phyloP scores from a whole-genome alignment of 345 rosid genomes.

The Nephelium lappaceum region DNA sequence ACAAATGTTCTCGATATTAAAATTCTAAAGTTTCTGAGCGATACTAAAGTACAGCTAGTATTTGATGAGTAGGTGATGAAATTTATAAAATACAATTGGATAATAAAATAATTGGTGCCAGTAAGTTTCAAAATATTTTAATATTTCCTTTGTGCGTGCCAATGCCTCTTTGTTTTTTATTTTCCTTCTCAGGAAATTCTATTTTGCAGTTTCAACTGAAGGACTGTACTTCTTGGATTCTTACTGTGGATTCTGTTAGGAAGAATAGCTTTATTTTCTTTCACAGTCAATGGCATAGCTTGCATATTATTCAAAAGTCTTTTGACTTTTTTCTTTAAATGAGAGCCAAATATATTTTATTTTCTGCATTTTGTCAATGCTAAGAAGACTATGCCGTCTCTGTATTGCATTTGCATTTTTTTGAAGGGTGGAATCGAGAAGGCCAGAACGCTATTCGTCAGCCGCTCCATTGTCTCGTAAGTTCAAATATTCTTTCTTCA shows the following conservation, averaged over 20 bases:
- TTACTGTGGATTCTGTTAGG: background rate
- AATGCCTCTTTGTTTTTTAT: background rate
- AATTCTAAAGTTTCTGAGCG: background rate
- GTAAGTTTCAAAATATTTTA: background rate
- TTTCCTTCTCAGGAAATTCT: background rate
- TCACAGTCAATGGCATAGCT: background rate
- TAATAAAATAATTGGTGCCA: background rate
- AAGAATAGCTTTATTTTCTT: background rate
- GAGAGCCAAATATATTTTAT: background rate
- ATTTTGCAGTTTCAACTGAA: background rate
- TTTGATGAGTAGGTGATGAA: background rate
- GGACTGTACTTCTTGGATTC: background rate
- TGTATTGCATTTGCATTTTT: slow-evolving; percentile 29
- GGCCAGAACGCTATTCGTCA: slow-evolving; percentile 95
- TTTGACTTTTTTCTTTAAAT: background rate
- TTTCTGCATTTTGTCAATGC: slow-evolving; percentile 1
- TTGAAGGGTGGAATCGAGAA: slow-evolving; percentile 91
- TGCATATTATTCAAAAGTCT: background rate
- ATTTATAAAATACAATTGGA: background rate
- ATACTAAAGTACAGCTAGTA: background rate
- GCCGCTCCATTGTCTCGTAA: slow-evolving; percentile 96
- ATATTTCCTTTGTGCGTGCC: background rate
- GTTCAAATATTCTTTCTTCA: slow-evolving; percentile 21
- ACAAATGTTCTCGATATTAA: background rate
- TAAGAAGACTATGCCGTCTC: slow-evolving; percentile 4